Evolutionary conservation across 164 flowering plant genomes (phyloP).

Genomic region (Litsea cubeba): DNA sequence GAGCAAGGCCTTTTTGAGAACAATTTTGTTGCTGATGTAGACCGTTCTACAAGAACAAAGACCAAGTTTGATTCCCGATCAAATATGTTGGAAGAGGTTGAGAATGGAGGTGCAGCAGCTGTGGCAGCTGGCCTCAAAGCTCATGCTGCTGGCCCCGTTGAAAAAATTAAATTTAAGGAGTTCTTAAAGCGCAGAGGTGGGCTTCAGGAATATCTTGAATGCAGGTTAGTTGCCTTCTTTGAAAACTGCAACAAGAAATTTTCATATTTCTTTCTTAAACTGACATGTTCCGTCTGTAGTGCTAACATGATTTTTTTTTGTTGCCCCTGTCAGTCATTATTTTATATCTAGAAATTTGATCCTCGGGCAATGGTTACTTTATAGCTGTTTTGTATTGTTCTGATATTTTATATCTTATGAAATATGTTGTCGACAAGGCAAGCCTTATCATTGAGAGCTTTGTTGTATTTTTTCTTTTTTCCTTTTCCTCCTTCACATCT

Average conservation of each 20-base stretch:
- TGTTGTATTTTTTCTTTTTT: not conserved
- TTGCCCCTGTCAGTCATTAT: too few species aligned
- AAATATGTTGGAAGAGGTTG: constrained; percentile 37
- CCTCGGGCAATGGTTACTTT: not conserved
- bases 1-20: constrained; percentile 36
- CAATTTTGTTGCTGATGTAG: constrained; percentile 23
- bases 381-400: not conserved
- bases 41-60: constrained; percentile 29
- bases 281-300: not conserved
- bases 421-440: not conserved
- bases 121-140: constrained; percentile 90
- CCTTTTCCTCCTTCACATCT: not conserved
- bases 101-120: constrained; percentile 63
- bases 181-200: constrained; percentile 89
- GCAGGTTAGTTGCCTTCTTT: constrained; percentile 60
- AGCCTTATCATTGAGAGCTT: not conserved
- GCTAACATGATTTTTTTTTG: not conserved
- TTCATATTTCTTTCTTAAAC: not conserved
- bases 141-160: constrained; percentile 66
- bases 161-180: constrained; percentile 87
- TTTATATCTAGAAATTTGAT: not conserved
- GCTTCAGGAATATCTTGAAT: constrained; percentile 79
- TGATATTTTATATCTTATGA: not conserved
- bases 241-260: not conserved
- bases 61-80: constrained; percentile 35